Conservation (phyloP, 805 yeast genomes). For the Zygoascus tannicola region DNA sequence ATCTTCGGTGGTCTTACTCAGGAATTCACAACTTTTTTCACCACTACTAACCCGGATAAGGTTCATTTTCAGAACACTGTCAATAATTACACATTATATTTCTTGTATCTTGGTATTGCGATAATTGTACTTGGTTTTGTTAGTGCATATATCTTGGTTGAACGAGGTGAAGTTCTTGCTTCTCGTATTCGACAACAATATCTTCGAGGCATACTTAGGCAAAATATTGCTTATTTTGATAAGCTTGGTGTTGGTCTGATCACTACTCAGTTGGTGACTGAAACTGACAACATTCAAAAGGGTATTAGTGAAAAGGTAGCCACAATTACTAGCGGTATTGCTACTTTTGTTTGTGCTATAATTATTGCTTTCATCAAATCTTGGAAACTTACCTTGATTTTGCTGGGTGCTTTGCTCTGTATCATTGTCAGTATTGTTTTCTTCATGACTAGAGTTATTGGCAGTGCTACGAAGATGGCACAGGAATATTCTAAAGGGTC, state of each 20-base stretch:
- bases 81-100: conserved; percentile 31
- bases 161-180: conserved; percentile 34
- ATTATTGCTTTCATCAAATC: conserved; percentile 30
- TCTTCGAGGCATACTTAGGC: conserved; percentile 30
- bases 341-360: conserved; percentile 33
- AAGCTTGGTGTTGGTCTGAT: conserved; percentile 36
- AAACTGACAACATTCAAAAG: conserved; percentile 33
- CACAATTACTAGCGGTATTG: conserved; percentile 30
- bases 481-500: conserved; percentile 27
- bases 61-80: conserved; percentile 28
- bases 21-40: conserved; percentile 28
- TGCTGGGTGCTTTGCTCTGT: conserved; percentile 18
- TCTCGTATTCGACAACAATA: conserved; percentile 32
- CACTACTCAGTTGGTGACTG: conserved; percentile 35
- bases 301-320: conserved; percentile 36
- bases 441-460: conserved; percentile 22
- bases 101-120: conserved; percentile 34
- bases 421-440: conserved; percentile 26
- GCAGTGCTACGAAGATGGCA: conserved; percentile 19
- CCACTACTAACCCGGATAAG: conserved; percentile 16
- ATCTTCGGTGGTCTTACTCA: conserved; percentile 34
- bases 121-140: conserved; percentile 25
- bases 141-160: conserved; percentile 30
- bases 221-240: conserved; percentile 35
- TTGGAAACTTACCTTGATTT: conserved; percentile 30